These are phyloP conservation scores for Leccinum pellstonianum DNA, from an alignment of 768 basidiomycete species.

Conservation along the genomic window DNA sequence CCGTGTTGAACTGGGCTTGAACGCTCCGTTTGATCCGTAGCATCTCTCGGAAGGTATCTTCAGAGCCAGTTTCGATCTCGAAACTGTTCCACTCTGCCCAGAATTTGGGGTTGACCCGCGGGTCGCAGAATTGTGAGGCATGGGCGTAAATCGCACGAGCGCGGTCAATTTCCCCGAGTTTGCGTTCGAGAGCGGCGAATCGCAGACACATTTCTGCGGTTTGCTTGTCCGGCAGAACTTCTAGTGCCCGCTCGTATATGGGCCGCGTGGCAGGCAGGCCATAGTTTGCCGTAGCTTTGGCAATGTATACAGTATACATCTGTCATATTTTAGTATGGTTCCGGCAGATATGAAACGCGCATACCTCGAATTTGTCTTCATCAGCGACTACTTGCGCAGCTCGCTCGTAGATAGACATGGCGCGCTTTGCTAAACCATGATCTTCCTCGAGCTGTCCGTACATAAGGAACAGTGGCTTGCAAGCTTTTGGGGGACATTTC, in stretches of 20 bases:
- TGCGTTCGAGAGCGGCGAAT: constrained; percentile 93
- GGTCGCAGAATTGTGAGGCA: constrained; percentile 98
- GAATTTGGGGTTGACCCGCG: constrained; percentile 86
- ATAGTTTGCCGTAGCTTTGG: constrained; percentile 94
- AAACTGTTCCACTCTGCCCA: constrained; percentile 98
- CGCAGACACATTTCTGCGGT: constrained; percentile 98
- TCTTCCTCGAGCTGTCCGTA: constrained; percentile 97
- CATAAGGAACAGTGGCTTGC: constrained; percentile 93
- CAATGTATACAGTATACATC: constrained; percentile 98
- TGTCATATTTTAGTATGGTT: constrained; percentile 31
- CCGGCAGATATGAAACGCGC: constrained; percentile 15
- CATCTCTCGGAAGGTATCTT: constrained; percentile 97
- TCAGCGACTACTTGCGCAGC: constrained; percentile 84
- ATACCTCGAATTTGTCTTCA: constrained; percentile 92
- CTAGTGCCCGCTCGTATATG: constrained; percentile 94
- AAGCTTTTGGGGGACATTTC: constrained; percentile 92
- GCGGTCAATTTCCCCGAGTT: constrained; percentile 97
- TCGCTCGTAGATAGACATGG: constrained; percentile 94
- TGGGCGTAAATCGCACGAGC: constrained; percentile 96
- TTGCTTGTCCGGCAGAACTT: constrained; percentile 88
- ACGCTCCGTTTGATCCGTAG: constrained; percentile 96
- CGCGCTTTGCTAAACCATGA: constrained; percentile 89
- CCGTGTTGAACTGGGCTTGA: constrained; percentile 98
- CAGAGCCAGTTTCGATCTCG: constrained; percentile 97
- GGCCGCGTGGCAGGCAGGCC: constrained; percentile 94